Evolutionary conservation across 495 filamentous ascomycete species (phyloP).

Genomic region (Trichoderma virens): DNA sequence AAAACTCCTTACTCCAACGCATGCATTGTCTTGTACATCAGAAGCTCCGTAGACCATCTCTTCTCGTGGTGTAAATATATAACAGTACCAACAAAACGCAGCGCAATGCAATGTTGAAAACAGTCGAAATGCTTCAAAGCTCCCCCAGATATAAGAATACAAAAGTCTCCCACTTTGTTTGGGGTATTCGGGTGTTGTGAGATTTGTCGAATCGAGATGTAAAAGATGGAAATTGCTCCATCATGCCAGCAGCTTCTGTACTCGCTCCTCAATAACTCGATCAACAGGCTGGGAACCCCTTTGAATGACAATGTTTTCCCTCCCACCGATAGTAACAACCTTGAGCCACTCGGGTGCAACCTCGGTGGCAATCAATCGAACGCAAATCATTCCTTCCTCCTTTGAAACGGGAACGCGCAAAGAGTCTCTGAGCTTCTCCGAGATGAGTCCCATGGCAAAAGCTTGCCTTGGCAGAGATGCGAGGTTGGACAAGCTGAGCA

Average conservation of each 20-base stretch:
- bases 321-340: constrained; percentile 45
- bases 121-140: background rate
- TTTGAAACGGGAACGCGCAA: constrained; percentile 51
- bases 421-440: constrained; percentile 52
- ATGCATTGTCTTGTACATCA: background rate
- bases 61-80: background rate
- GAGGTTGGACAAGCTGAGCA: constrained; percentile 41
- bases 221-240: constrained; percentile 7
- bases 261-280: constrained; percentile 35
- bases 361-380: constrained; percentile 50
- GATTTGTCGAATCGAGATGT: background rate
- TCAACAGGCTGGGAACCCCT: constrained; percentile 33
- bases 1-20: background rate
- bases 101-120: constrained; percentile 6
- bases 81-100: background rate
- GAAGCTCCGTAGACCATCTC: background rate
- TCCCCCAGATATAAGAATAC: background rate
- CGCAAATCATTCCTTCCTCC: constrained; percentile 48
- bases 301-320: constrained; percentile 52
- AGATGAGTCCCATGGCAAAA: constrained; percentile 53
- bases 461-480: constrained; percentile 35
- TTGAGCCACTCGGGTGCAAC: constrained; percentile 56
- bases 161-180: background rate
- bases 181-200: background rate
- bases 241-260: constrained; percentile 28